Percentiles rank a stretch among this genome's conserved stretches.
Conservation (phyloP, 768 basidiomycete species). For the Chalciporus chontae region DNA sequence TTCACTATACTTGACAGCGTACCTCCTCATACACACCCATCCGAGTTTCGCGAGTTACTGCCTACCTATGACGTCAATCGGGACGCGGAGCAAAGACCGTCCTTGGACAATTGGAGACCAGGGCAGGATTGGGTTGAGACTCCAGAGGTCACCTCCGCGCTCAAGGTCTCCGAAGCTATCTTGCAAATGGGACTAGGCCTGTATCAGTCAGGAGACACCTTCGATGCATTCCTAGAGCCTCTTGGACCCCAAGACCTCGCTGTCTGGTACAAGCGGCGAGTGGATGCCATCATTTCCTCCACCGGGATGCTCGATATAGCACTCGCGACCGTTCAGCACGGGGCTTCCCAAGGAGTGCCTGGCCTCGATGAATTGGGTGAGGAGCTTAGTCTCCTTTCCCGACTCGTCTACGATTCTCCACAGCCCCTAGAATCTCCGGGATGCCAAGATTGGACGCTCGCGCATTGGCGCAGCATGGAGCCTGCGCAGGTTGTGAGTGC, state of each 20-base stretch:
- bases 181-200: conserved; percentile 9
- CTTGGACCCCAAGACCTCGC: conserved; percentile 41
- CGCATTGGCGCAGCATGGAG: conserved; percentile 66
- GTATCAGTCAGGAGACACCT: conserved; percentile 8
- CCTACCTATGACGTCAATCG: conserved; percentile 53
- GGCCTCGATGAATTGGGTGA: conserved; percentile 85
- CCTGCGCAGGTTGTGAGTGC: conserved; percentile 64
- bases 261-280: conserved; percentile 71
- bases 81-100: conserved; percentile 39
- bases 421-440: conserved; percentile 37
- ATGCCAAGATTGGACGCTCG: conserved; percentile 72
- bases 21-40: conserved; percentile 69
- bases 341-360: conserved; percentile 73
- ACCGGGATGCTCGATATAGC: conserved; percentile 80
- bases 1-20: conserved; percentile 67
- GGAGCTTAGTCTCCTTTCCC: conserved; percentile 82
- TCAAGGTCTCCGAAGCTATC: conserved; percentile 30
- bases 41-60: conserved; percentile 56
- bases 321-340: conserved; percentile 79
- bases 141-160: conserved; percentile 38
- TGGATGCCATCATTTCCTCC: conserved; percentile 54
- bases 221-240: conserved; percentile 5
- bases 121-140: conserved; percentile 60
- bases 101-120: conserved; percentile 44
- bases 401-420: conserved; percentile 81